These are phyloP conservation scores for Diaporthe sp. DNA, from an alignment of 2,329 filamentous ascomycete genomes.

Conservation along the genomic window DNA sequence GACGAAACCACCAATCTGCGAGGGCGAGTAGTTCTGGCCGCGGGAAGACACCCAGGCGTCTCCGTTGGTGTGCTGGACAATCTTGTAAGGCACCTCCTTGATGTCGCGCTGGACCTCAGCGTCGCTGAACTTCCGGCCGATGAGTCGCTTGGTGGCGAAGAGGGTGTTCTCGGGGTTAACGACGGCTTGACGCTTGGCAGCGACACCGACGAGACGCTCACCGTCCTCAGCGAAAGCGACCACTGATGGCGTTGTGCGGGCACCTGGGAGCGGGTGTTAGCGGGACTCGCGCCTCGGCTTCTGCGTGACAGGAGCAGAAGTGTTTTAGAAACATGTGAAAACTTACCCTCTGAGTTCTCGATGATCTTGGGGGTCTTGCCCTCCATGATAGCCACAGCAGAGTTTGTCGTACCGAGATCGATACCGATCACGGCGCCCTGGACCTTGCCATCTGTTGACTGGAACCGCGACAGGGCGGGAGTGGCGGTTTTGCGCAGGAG, in stretches of 20 bases:
- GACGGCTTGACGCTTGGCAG: constrained; percentile 97
- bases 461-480: constrained; percentile 82
- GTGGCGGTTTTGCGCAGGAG: constrained; percentile 77
- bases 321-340: neutral
- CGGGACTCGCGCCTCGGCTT: neutral
- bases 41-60: constrained; percentile 96
- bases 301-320: neutral
- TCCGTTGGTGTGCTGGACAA: constrained; percentile 95
- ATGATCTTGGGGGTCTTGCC: constrained; percentile 96
- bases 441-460: constrained; percentile 87
- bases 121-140: constrained; percentile 97
- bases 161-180: constrained; percentile 99
- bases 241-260: constrained; percentile 91
- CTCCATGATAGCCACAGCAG: constrained; percentile 97
- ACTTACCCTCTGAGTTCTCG: constrained; percentile 92
- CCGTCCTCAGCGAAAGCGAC: constrained; percentile 96
- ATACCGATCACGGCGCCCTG: constrained; percentile 98
- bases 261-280: constrained; percentile 65
- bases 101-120: constrained; percentile 95
- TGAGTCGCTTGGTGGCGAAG: constrained; percentile 98
- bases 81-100: constrained; percentile 98
- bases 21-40: constrained; percentile 95
- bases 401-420: constrained; percentile 98
- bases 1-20: constrained; percentile 97
- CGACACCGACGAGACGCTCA: constrained; percentile 95